Percentiles rank a stretch among this genome's conserved stretches.
Evolutionary conservation across 306 rosid species (phyloP).

Genomic region (Vicia faba): DNA sequence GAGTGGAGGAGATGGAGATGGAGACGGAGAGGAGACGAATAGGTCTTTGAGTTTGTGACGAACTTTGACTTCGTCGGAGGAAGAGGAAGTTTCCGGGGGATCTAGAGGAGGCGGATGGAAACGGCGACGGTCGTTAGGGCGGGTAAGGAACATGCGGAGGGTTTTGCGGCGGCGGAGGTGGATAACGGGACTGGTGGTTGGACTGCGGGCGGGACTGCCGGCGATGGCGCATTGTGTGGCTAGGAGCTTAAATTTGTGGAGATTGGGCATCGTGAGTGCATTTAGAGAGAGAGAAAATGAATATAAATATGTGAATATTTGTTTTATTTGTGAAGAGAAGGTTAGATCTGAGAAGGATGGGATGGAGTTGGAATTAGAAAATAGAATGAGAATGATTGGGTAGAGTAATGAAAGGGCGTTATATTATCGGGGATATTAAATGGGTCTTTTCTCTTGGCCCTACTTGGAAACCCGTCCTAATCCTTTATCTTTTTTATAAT

Average conservation of each 20-base stretch:
- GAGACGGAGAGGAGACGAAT: slow-evolving; percentile 72
- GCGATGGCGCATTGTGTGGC: slow-evolving; percentile 89
- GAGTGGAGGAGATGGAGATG: slow-evolving; percentile 55
- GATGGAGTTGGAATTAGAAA: slow-evolving; percentile 10
- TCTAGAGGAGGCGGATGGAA: slow-evolving; percentile 40
- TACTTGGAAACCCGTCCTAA: background rate
- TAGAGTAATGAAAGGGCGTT: slow-evolving; percentile 13
- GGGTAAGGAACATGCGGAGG: slow-evolving; percentile 79
- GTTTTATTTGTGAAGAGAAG: slow-evolving; percentile 10
- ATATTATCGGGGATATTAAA: slow-evolving; percentile 20
- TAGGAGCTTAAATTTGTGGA: slow-evolving; percentile 85
- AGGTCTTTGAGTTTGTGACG: slow-evolving; percentile 82
- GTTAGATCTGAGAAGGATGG: slow-evolving; percentile 14
- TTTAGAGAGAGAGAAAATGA: background rate
- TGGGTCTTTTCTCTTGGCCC: background rate
- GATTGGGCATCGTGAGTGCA: slow-evolving; percentile 51
- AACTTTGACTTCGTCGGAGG: slow-evolving; percentile 47
- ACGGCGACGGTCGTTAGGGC: slow-evolving; percentile 58
- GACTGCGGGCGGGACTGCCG: slow-evolving; percentile 69
- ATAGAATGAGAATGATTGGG: slow-evolving; percentile 12
- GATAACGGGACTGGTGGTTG: slow-evolving; percentile 78
- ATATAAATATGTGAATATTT: background rate
- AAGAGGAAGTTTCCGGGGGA: slow-evolving; percentile 30
- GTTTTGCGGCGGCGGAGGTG: slow-evolving; percentile 91
- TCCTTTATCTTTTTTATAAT: background rate